A percentile compares a stretch with the other conserved stretches of the same genome.
Evolutionary conservation across 148 eudicot species (phyloP).

Genomic region (Chenopodium quinoa): DNA sequence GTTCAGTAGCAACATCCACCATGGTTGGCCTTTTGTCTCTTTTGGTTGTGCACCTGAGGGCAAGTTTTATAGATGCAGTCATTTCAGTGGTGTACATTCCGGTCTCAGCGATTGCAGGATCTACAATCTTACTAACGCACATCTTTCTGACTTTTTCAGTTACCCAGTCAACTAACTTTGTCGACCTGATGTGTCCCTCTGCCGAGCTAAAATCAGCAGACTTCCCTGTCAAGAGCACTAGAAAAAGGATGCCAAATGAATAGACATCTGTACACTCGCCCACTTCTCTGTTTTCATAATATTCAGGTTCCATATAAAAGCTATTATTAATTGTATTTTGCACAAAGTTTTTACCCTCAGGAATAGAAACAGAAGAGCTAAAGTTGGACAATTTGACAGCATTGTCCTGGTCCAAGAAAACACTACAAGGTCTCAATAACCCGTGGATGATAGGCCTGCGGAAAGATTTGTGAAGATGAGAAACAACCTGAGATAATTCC

Average conservation of each 20-base stretch:
- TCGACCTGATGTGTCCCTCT: too few relatives aligned
- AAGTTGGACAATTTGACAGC: constrained; percentile 2
- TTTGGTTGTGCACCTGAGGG: background rate
- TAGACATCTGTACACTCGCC: too few relatives aligned
- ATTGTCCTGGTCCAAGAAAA: background rate
- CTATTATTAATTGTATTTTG: too few relatives aligned
- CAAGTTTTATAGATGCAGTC: background rate
- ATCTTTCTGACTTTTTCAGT: too few relatives aligned
- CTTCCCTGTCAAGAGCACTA: too few relatives aligned
- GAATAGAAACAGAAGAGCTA: background rate
- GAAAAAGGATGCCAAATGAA: too few relatives aligned
- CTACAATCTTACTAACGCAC: too few relatives aligned
- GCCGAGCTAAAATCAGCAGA: too few relatives aligned
- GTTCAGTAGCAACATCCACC: constrained; percentile 7
- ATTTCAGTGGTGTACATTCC: too few relatives aligned
- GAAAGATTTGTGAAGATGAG: constrained; percentile 14
- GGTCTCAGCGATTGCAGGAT: too few relatives aligned
- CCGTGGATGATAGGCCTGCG: constrained; percentile 6
- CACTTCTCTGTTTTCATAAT: too few relatives aligned
- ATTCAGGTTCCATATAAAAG: background rate
- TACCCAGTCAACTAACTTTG: background rate
- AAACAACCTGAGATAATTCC: constrained; percentile 19
- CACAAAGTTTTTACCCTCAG: too few relatives aligned
- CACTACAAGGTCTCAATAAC: background rate
- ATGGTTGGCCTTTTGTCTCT: constrained; percentile 7